Percentiles rank a stretch among this genome's conserved stretches.
Evolutionary conservation across 2,329 filamentous ascomycete genomes (phyloP).

Genomic region (Chrysoporthe cubensis): DNA sequence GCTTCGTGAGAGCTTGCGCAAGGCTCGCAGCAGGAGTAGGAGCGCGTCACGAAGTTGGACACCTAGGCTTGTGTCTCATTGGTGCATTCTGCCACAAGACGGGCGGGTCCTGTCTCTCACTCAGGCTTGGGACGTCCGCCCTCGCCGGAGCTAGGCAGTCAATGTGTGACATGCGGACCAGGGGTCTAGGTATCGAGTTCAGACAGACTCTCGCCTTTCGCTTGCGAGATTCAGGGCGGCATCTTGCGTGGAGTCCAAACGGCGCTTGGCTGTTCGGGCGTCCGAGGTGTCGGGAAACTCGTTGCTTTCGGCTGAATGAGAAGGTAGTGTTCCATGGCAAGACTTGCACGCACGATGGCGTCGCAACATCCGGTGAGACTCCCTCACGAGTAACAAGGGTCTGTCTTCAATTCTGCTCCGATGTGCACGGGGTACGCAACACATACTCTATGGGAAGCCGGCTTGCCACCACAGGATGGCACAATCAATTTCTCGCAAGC

Average conservation of each 20-base stretch:
- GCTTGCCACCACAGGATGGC: background rate
- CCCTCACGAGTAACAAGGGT: background rate
- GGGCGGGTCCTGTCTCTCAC: slow-evolving; percentile 18
- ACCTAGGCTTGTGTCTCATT: slow-evolving; percentile 25
- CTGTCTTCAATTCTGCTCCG: background rate
- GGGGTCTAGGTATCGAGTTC: slow-evolving; percentile 23
- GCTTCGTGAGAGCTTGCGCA: slow-evolving; percentile 28
- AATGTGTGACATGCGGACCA: slow-evolving; percentile 23
- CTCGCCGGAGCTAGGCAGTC: slow-evolving; percentile 15
- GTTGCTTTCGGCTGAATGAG: slow-evolving; percentile 14
- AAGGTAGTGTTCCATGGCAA: slow-evolving; percentile 20
- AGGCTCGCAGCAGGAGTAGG: slow-evolving; percentile 24
- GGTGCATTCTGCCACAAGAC: slow-evolving; percentile 25
- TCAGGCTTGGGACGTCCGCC: slow-evolving; percentile 22
- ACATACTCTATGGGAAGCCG: background rate
- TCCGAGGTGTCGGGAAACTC: slow-evolving; percentile 13
- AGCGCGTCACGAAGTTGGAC: slow-evolving; percentile 15
- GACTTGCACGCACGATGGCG: slow-evolving; percentile 10
- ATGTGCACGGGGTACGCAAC: background rate
- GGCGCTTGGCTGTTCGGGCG: slow-evolving; percentile 13
- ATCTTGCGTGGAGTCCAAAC: slow-evolving; percentile 20
- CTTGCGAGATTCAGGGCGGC: slow-evolving; percentile 25
- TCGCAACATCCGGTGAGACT: slow-evolving; percentile 1
- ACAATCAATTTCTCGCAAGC: slow-evolving; percentile 4
- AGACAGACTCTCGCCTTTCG: slow-evolving; percentile 9